Conservation (phyloP, 306 rosid species). For the Begonia loranthoides region DNA sequence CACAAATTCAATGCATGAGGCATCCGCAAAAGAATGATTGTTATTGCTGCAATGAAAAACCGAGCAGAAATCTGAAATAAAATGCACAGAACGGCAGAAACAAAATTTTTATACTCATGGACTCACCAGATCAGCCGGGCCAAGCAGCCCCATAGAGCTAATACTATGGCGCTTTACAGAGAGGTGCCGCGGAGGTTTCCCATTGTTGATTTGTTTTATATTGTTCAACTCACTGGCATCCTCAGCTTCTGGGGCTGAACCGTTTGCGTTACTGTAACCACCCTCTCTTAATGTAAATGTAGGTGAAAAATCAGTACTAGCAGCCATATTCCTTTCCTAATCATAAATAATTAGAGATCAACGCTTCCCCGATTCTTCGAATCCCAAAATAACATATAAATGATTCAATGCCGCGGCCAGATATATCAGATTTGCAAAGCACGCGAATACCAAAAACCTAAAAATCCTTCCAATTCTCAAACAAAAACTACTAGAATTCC, state of each 20-base stretch:
- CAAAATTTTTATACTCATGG: neutral
- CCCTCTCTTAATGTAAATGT: conserved; percentile 33
- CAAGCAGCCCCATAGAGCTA: conserved; percentile 33
- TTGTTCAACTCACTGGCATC: conserved; percentile 17
- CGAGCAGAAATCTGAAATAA: no score
- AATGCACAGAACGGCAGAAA: no score
- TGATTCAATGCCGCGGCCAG: neutral
- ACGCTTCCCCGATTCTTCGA: conserved; percentile 1
- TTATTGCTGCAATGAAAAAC: no score
- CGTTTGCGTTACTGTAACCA: conserved; percentile 27
- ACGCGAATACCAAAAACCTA: no score
- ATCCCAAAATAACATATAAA: neutral
- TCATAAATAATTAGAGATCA: conserved; percentile 11
- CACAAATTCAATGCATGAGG: no score
- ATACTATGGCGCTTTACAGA: conserved; percentile 36
- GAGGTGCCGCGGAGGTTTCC: conserved; percentile 58
- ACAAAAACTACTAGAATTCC: neutral
- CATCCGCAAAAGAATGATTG: no score
- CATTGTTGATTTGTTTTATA: conserved; percentile 24
- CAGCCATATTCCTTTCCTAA: conserved; percentile 32
- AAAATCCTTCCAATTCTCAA: no score
- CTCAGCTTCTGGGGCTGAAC: conserved; percentile 29
- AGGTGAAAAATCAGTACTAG: conserved; percentile 44
- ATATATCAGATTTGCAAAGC: no score
- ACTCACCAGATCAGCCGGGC: conserved; percentile 40